A percentile compares a stretch with the other conserved stretches of the same genome.
Evolutionary conservation across 345 rosid species (phyloP).

Genomic region (Cardiospermum halicacabum): DNA sequence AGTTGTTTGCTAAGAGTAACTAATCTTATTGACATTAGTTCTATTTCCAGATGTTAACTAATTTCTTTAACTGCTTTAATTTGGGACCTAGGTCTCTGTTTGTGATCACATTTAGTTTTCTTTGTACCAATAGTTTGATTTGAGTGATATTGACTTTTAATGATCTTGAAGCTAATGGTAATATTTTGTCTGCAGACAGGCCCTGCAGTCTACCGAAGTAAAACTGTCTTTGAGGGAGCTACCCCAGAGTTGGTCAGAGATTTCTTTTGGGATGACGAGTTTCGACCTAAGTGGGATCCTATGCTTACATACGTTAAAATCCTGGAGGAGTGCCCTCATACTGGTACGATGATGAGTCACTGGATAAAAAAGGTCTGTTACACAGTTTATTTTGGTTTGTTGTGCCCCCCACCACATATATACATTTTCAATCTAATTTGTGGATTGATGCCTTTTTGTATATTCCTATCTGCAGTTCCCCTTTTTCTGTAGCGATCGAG

Average conservation of each 20-base stretch:
- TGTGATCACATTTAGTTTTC: conserved; percentile 5
- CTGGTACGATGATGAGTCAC: conserved; percentile 69
- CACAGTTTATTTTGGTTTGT: not conserved
- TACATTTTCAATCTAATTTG: not conserved
- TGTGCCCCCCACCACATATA: conserved; percentile 1
- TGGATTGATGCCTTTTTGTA: conserved; percentile 1
- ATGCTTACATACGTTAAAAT: conserved; percentile 77
- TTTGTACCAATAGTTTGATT: not conserved
- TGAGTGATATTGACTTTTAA: not conserved
- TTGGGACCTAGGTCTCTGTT: not conserved
- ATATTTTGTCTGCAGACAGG: conserved; percentile 56
- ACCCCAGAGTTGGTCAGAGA: conserved; percentile 86
- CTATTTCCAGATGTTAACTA: not conserved
- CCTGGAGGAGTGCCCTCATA: conserved; percentile 62
- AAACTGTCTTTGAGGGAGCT: conserved; percentile 93
- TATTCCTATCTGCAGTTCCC: conserved; percentile 68
- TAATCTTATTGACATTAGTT: not conserved
- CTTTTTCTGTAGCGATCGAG: conserved; percentile 93
- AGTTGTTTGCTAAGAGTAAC: not conserved
- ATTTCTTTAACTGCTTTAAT: not conserved
- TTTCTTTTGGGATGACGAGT: conserved; percentile 99
- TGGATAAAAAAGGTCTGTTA: conserved; percentile 80
- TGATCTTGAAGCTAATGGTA: conserved; percentile 18
- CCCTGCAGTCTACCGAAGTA: conserved; percentile 63
- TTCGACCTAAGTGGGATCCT: conserved; percentile 92